Evolutionary conservation across 129 eudicot species (phyloP).

Genomic region (Dittrichia graveolens): DNA sequence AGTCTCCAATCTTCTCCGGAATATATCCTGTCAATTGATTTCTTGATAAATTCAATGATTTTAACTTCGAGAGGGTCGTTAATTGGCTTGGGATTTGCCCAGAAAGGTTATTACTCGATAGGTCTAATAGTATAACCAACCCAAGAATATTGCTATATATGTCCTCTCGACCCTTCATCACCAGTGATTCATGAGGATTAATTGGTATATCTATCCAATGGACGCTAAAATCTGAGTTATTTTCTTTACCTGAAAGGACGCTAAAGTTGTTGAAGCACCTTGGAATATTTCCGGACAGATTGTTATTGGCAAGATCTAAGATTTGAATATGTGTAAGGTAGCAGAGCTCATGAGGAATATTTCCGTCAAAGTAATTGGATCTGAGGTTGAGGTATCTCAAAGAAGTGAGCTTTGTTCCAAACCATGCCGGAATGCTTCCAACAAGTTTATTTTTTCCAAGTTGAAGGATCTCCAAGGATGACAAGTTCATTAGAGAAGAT

Average conservation of each 20-base stretch:
- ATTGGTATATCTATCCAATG: background rate
- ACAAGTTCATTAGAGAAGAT: slow-evolving; percentile 12
- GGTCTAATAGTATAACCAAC: slow-evolving; percentile 23
- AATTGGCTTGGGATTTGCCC: slow-evolving; percentile 31
- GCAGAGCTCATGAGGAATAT: slow-evolving; percentile 35
- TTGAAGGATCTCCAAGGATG: slow-evolving; percentile 4
- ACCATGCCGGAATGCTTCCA: slow-evolving; percentile 25
- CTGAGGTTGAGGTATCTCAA: slow-evolving; percentile 32
- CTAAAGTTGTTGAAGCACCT: slow-evolving; percentile 5
- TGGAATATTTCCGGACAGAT: slow-evolving; percentile 23
- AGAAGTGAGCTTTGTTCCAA: slow-evolving; percentile 1
- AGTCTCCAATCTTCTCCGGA: slow-evolving; percentile 33
- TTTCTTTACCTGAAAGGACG: background rate
- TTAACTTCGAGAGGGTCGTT: background rate
- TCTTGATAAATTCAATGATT: slow-evolving; percentile 9
- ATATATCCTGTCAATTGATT: background rate
- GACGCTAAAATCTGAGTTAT: background rate
- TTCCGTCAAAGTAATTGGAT: slow-evolving; percentile 21
- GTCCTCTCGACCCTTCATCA: slow-evolving; percentile 10
- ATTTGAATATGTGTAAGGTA: slow-evolving; percentile 22
- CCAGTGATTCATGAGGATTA: background rate
- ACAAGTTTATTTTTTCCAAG: background rate
- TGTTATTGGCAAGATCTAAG: background rate
- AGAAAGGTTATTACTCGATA: slow-evolving; percentile 27
- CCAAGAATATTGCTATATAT: slow-evolving; percentile 10